Evolutionary conservation across 768 basidiomycete species (phyloP), one percentile per base, ranked within the genome.

Genomic region (Naganishia vishniacii): DNA sequence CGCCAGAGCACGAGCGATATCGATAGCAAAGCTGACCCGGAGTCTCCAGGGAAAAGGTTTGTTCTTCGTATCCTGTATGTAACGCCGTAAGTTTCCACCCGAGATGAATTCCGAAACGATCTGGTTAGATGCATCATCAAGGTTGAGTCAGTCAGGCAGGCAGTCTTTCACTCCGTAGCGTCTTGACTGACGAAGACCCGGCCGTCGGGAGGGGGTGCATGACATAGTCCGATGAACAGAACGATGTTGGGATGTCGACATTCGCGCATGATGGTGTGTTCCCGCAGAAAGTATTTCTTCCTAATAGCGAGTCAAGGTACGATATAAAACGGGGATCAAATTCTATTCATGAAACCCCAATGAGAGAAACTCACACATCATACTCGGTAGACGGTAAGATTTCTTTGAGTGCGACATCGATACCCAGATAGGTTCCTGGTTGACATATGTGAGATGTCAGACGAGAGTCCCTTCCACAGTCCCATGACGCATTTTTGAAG

Each of bases 381-480:
- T 97, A 97, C 64, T 88, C 89, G 5, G 79, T 87, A 23, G 88
- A 91, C 0, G 91, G 91, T 8, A 95, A 81, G 3, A 98, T 91
- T 79, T 98, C 93, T 77, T 95, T 95, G 78, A 97, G 90, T 34
- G 92, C 92, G 37, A 95, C 88, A 68, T 95, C 89, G 68, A 95
- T 89, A 8, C 95, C 95, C 37, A 99, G 86, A 79, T 99, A 99
- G 29, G 79, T 83, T 2, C 88, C 91, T 89, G 70, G 15, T 16
- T 11, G 11, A 20, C 13, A 5, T 3, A 18, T 20, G 31, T 5
- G 37, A 26, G 16, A 47, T 18, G 23, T 29, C n/a, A 23, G 47
- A 20, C n/a, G 34, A 11, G 7, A 18, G 26, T 32, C n/a, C n/a
- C n/a, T n/a, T n/a, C n/a, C n/a, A n/a, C n/a, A n/a, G n/a, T n/a